Percentiles rank a stretch among this genome's conserved stretches.
phyloP scores from a whole-genome alignment of 495 filamentous ascomycete species.

The Penicillium argentinense region DNA sequence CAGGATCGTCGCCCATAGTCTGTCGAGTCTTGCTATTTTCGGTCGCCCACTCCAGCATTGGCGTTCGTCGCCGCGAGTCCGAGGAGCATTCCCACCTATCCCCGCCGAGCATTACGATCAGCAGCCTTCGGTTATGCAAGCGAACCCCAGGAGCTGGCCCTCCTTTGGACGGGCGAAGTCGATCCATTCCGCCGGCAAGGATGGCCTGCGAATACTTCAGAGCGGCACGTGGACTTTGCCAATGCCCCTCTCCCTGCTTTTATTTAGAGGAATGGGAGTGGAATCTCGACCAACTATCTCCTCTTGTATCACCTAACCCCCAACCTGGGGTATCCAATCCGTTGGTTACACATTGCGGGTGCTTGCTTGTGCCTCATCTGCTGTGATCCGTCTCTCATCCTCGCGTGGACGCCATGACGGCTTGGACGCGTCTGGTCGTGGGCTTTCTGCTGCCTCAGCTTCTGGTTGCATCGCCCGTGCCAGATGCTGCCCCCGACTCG shows the following conservation, averaged over 20 bases:
- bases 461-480: slow-evolving; percentile 13
- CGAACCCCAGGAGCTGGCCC: slow-evolving; percentile 6
- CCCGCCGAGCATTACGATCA: not conserved
- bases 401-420: slow-evolving; percentile 19
- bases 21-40: slow-evolving; percentile 3
- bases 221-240: slow-evolving; percentile 16
- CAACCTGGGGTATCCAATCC: too few relatives aligned
- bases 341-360: slow-evolving; percentile 4
- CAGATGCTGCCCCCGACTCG: slow-evolving; percentile 6
- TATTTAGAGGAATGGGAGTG: not conserved
- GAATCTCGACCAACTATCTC: not conserved
- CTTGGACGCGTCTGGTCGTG: slow-evolving; percentile 20
- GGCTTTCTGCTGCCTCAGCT: slow-evolving; percentile 17
- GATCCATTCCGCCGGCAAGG: slow-evolving; percentile 19
- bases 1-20: slow-evolving; percentile 7
- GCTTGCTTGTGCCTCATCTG: slow-evolving; percentile 5
- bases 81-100: slow-evolving; percentile 8
- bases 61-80: too few relatives aligned
- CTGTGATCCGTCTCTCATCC: slow-evolving; percentile 2
- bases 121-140: slow-evolving; percentile 20
- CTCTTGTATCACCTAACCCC: slow-evolving; percentile 1
- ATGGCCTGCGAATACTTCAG: slow-evolving; percentile 10
- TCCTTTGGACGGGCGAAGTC: slow-evolving; percentile 5
- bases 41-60: not conserved
- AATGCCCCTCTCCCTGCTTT: slow-evolving; percentile 9